These are phyloP conservation scores for Domatiomyces catenatus DNA, from an alignment of 2,329 filamentous ascomycete genomes.

Conservation along the genomic window DNA sequence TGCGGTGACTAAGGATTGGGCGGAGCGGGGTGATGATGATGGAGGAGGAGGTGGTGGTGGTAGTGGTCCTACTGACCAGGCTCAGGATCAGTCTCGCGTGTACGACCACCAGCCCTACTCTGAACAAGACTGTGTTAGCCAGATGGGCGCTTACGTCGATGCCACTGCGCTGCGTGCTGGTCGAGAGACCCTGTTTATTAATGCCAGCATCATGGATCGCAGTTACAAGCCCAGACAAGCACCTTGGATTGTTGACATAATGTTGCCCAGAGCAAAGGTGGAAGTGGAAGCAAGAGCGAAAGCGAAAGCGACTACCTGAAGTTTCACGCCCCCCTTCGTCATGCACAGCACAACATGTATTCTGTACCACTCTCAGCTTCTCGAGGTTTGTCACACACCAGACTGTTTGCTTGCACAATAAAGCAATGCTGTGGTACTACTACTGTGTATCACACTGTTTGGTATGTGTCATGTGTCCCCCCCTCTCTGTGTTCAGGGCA, in stretches of 20 bases:
- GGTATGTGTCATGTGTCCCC: too few relatives aligned
- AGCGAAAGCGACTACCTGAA: too few relatives aligned
- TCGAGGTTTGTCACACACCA: too few relatives aligned
- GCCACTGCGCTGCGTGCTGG: constrained; percentile 28
- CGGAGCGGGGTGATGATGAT: background rate
- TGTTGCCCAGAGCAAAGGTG: constrained; percentile 23
- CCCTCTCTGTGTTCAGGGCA: too few relatives aligned
- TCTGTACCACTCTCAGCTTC: too few relatives aligned
- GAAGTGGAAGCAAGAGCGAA: too few relatives aligned
- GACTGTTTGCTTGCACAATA: background rate
- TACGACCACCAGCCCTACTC: background rate
- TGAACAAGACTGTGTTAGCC: background rate
- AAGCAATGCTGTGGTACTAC: too few relatives aligned
- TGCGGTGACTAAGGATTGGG: constrained; percentile 11
- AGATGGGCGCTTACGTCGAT: constrained; percentile 21
- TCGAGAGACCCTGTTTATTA: constrained; percentile 41
- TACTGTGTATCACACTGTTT: too few relatives aligned
- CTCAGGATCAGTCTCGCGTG: too few relatives aligned
- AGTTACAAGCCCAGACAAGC: constrained; percentile 35
- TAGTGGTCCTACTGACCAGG: too few relatives aligned
- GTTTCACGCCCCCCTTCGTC: too few relatives aligned
- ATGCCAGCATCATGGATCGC: constrained; percentile 41
- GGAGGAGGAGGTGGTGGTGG: background rate
- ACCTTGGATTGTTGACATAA: constrained; percentile 42
- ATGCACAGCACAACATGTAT: too few relatives aligned